phyloP scores from a whole-genome alignment of 2,329 filamentous ascomycete species.

The Coniochaeta sp. region DNA sequence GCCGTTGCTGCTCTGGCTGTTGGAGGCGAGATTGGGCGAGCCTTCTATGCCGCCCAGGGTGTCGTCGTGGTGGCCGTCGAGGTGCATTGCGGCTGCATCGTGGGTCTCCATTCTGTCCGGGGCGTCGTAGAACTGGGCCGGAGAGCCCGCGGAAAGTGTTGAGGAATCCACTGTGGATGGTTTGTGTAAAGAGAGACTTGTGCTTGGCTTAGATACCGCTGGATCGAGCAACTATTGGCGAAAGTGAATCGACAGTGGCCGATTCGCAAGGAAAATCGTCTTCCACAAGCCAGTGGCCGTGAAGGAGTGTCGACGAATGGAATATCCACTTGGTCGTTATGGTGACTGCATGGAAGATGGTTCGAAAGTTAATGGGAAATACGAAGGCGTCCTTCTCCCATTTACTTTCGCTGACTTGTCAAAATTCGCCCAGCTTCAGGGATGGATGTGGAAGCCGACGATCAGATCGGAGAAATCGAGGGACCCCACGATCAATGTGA shows the following conservation, averaged over 20 bases:
- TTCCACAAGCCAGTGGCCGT: neutral
- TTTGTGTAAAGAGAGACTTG: neutral
- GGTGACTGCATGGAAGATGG: neutral
- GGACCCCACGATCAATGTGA: neutral
- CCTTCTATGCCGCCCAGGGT: slow-evolving; percentile 41
- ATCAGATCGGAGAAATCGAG: neutral
- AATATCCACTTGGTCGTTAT: neutral
- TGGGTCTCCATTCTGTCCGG: slow-evolving; percentile 40
- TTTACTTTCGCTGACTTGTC: neutral
- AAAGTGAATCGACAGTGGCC: neutral
- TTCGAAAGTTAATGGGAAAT: neutral
- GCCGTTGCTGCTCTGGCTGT: slow-evolving; percentile 16
- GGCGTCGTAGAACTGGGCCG: slow-evolving; percentile 45
- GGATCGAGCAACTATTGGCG: neutral
- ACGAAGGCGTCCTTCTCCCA: neutral
- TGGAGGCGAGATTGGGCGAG: slow-evolving; percentile 29
- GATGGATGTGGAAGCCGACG: neutral
- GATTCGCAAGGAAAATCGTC: neutral
- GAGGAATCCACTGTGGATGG: slow-evolving; percentile 43
- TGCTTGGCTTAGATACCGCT: neutral
- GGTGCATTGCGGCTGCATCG: slow-evolving; percentile 21
- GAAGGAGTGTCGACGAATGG: neutral
- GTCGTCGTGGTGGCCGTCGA: slow-evolving; percentile 36
- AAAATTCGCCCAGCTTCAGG: neutral
- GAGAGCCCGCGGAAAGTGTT: slow-evolving; percentile 37